A percentile compares a stretch with the other conserved stretches of the same genome.
phyloP scores from a whole-genome alignment of 2,329 filamentous ascomycete species.

The Escovopsis sp. region DNA sequence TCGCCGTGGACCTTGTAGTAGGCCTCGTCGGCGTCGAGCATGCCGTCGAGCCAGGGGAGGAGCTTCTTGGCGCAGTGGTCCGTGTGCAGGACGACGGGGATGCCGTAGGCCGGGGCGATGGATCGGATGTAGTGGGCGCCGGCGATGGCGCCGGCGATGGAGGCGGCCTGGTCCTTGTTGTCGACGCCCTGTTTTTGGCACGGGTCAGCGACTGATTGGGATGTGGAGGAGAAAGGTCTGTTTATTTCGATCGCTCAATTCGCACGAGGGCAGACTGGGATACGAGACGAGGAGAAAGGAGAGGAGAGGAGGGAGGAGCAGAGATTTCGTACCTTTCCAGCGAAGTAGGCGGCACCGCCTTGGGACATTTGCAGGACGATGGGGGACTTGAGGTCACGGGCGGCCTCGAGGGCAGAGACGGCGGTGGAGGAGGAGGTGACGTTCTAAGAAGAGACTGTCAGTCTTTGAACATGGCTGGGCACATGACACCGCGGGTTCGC shows the following conservation, averaged over 20 bases:
- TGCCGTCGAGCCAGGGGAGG: conserved; percentile 90
- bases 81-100: conserved; percentile 89
- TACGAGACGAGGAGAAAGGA: too few species aligned
- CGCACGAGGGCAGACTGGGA: too few species aligned
- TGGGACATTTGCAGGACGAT: conserved; percentile 89
- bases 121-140: conserved; percentile 87
- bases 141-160: conserved; percentile 74
- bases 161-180: conserved; percentile 71
- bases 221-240: not conserved
- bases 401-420: conserved; percentile 83
- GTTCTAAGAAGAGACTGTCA: conserved; percentile 43
- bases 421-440: conserved; percentile 73
- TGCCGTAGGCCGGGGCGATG: conserved; percentile 71
- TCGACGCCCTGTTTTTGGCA: conserved; percentile 43
- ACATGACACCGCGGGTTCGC: too few species aligned
- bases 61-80: conserved; percentile 99
- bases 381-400: conserved; percentile 78
- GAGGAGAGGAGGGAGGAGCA: too few species aligned
- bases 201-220: not conserved
- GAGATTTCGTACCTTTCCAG: conserved; percentile 49
- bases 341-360: conserved; percentile 86
- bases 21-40: conserved; percentile 84
- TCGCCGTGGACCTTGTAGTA: conserved; percentile 90
- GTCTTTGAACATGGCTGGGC: too few species aligned
- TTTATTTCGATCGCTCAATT: too few species aligned